Evolutionary conservation across 148 eudicot species (phyloP), one percentile per base, ranked within the genome.

Genomic region (Drosera capensis): DNA sequence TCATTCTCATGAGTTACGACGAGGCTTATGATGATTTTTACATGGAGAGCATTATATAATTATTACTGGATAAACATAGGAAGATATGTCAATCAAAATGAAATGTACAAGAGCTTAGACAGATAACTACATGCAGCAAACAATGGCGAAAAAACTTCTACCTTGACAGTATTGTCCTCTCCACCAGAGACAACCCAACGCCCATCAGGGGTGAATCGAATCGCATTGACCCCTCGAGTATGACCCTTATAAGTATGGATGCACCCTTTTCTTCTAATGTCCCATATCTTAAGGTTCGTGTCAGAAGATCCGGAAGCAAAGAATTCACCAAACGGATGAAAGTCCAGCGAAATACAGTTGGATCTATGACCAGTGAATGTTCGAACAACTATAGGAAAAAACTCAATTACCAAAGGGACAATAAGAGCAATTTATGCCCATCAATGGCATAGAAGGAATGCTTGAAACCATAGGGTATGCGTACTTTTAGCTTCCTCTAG

Each of bases 161-260:
- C 99, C 99, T 90, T 90, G 56, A 90, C 94, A 57, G 77, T 78
- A 58, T 85, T 84, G 73, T 90, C 99, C 75, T 90, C 95, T 15
- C 99, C 93, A 39, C 99, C 99, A 47, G 99, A 90, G 41, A 90
- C 99, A 35, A 90, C 86, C 99, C 99, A 90, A 39, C 99, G 93
- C 20, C 99, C 99, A 81, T 90, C 99, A 20, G 99, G 99, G 13
- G 99, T 84, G 51, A 84, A 90, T 77, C 99, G 71, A 62, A 90
- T 73, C 15, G 88, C 78, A 58, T 72, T 90, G 50, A 90, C 95
- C 57, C 99, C 99, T 49, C 99, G 82, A 45, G 93, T 85, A 58
- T 90, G 99, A 31, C 99, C 99, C 63, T 90, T 90, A 72, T 85
- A 90, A 16, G 99, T 90, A 61, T 85, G 95, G 40, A 90, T 84